Conservation (phyloP, 225 moss, liverwort and hornwort genomes). For the Pseudisothecium myosuroides region DNA sequence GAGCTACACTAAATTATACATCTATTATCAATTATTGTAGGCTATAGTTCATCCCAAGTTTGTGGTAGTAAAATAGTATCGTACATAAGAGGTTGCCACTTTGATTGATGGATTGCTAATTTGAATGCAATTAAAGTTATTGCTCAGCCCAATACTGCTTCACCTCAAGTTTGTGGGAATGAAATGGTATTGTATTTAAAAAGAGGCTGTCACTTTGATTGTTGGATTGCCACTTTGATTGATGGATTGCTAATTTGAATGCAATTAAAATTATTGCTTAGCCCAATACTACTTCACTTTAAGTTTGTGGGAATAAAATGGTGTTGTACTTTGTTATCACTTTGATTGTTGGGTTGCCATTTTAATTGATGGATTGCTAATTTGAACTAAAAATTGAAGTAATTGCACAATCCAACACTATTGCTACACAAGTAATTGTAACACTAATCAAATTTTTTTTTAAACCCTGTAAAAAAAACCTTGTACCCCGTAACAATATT, state of each 20-base stretch:
- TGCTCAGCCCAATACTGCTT: neutral
- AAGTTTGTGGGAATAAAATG: neutral
- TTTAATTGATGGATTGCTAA: neutral
- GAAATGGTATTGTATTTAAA: too few relatives aligned
- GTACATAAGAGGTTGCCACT: neutral
- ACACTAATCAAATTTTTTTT: too few relatives aligned
- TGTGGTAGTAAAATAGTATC: neutral
- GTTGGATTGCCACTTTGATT: neutral
- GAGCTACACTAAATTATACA: neutral
- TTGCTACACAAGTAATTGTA: fast-evolving
- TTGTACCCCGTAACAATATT: too few relatives aligned
- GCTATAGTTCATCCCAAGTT: neutral
- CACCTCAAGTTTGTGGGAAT: too few relatives aligned
- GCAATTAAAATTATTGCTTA: neutral
- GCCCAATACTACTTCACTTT: too few relatives aligned
- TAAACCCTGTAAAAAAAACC: too few relatives aligned
- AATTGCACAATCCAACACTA: neutral
- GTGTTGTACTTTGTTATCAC: neutral
- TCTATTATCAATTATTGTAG: neutral
- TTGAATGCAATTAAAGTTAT: neutral
- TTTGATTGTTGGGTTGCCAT: too few relatives aligned
- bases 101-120: neutral
- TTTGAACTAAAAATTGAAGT: neutral
- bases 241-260: neutral
- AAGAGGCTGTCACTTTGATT: too few relatives aligned